Percentiles rank a stretch among this genome's conserved stretches.
Conservation (phyloP, 2,329 filamentous ascomycete species). For the Bipolaris sorokiniana region DNA sequence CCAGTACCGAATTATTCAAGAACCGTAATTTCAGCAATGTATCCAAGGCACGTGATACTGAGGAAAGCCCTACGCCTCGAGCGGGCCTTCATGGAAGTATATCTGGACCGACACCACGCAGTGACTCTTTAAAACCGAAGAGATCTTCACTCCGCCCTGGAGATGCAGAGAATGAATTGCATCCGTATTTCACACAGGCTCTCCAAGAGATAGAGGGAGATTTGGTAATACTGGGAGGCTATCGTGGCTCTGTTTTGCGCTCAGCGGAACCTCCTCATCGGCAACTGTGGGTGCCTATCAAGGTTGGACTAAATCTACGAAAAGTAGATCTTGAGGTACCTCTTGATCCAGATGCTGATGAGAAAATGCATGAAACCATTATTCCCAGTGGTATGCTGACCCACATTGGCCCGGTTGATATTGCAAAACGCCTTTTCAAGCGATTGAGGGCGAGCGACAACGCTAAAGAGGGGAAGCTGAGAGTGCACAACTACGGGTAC, state of each 20-base stretch:
- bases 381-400: slow-evolving; percentile 88
- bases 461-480: slow-evolving; percentile 70
- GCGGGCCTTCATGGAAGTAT: slow-evolving; percentile 27
- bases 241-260: slow-evolving; percentile 86
- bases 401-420: slow-evolving; percentile 89
- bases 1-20: slow-evolving; percentile 39
- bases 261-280: slow-evolving; percentile 81
- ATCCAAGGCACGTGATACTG: slow-evolving; percentile 20
- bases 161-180: slow-evolving; percentile 44
- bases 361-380: slow-evolving; percentile 80
- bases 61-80: slow-evolving; percentile 21
- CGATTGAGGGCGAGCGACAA: slow-evolving; percentile 77
- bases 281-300: slow-evolving; percentile 94
- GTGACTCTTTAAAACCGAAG: slow-evolving; percentile 25
- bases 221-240: slow-evolving; percentile 86
- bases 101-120: slow-evolving; percentile 19
- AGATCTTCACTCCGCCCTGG: slow-evolving; percentile 15
- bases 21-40: slow-evolving; percentile 23
- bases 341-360: slow-evolving; percentile 79
- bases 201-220: slow-evolving; percentile 79
- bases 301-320: slow-evolving; percentile 87
- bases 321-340: slow-evolving; percentile 92
- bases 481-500: slow-evolving; percentile 90
- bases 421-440: slow-evolving; percentile 81
- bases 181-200: slow-evolving; percentile 61